Conservation (phyloP, 371 early-diverging fungal species). For the Mortierella sp. region DNA sequence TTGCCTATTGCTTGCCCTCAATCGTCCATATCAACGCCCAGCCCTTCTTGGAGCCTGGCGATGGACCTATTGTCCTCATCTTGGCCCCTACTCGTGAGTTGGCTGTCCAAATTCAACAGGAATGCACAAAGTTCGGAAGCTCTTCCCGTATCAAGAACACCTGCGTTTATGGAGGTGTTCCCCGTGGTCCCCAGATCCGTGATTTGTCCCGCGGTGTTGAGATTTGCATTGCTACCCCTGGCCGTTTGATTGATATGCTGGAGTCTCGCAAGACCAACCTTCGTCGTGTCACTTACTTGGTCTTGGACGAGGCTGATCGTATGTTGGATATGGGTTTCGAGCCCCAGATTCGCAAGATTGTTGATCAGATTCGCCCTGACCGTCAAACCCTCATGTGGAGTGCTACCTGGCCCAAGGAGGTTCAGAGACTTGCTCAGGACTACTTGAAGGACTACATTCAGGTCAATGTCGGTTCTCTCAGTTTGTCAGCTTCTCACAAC, state of each 20-base stretch:
- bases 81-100: conserved; percentile 96
- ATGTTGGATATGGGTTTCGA: conserved; percentile 99
- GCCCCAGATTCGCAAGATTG: conserved; percentile 99
- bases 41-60: conserved; percentile 92
- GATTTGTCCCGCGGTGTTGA: conserved; percentile 94
- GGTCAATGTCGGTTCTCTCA: conserved; percentile 98
- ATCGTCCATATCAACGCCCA: conserved; percentile 99
- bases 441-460: conserved; percentile 98
- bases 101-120: conserved; percentile 95
- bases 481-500: conserved; percentile 94
- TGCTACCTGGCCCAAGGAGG: conserved; percentile 99
- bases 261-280: conserved; percentile 91
- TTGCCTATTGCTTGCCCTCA: conserved; percentile 97
- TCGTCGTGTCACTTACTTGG: conserved; percentile 97
- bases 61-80: conserved; percentile 97
- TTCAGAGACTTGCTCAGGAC: conserved; percentile 92
- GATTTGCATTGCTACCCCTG: conserved; percentile 99
- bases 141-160: conserved; percentile 92
- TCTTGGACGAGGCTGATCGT: conserved; percentile 98
- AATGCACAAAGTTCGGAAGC: conserved; percentile 92
- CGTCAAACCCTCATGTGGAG: conserved; percentile 99
- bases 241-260: conserved; percentile 98
- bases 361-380: conserved; percentile 98
- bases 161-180: conserved; percentile 98
- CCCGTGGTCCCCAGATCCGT: conserved; percentile 95